These are phyloP conservation scores for Sclerospora graminicola DNA, from an alignment of 352 stramenopile species.

Conservation along the genomic window DNA sequence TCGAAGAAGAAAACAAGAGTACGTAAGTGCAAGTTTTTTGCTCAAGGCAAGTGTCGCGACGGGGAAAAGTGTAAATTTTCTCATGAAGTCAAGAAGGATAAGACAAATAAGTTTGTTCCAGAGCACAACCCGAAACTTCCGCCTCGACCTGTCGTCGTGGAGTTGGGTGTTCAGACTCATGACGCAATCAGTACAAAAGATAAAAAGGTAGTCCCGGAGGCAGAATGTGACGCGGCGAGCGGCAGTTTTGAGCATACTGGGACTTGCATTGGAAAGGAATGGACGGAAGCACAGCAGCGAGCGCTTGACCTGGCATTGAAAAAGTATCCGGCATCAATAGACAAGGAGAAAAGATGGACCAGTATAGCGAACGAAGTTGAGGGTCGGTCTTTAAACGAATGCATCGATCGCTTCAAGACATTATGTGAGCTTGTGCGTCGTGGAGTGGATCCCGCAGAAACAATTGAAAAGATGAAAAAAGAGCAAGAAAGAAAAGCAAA, in stretches of 20 bases:
- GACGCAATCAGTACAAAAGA: not conserved
- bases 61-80: conserved; percentile 60
- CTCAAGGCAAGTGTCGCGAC: conserved; percentile 32
- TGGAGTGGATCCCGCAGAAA: conserved; percentile 11
- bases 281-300: conserved; percentile 55
- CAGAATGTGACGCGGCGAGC: not conserved
- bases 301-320: conserved; percentile 58
- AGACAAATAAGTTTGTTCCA: not conserved
- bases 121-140: not conserved
- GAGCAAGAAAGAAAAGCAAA: conserved; percentile 8
- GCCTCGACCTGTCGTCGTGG: conserved; percentile 10
- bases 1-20: conserved; percentile 11
- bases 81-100: conserved; percentile 21
- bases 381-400: conserved; percentile 64
- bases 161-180: conserved; percentile 7
- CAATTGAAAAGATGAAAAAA: conserved; percentile 6
- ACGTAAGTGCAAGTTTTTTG: conserved; percentile 45
- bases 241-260: not conserved
- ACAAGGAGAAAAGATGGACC: conserved; percentile 58
- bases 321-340: conserved; percentile 59
- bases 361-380: conserved; percentile 57
- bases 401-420: conserved; percentile 71
- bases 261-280: conserved; percentile 16
- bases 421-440: conserved; percentile 40
- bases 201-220: not conserved